Percentiles rank a stretch among this genome's conserved stretches.
phyloP scores from a whole-genome alignment of 345 rosid species.

The Aurinia saxatilis region DNA sequence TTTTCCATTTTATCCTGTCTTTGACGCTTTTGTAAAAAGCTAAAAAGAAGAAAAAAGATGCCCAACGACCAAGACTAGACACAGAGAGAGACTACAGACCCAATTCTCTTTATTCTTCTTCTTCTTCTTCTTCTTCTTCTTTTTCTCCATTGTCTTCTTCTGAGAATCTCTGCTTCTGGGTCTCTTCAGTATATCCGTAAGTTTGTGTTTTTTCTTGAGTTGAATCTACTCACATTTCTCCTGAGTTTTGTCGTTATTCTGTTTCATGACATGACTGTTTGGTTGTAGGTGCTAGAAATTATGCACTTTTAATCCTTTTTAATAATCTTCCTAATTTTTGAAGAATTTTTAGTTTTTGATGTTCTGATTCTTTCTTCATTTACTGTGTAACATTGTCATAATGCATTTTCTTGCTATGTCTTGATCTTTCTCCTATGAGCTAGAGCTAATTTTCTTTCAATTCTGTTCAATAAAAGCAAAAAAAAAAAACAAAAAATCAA shows the following conservation, averaged over 20 bases:
- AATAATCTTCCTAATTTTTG: background rate
- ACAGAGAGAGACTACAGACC: conserved; percentile 8
- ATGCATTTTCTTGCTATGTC: background rate
- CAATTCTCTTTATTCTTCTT: conserved; percentile 21
- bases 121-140: conserved; percentile 12
- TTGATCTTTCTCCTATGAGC: background rate
- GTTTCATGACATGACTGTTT: conserved; percentile 16
- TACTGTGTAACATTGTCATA: background rate
- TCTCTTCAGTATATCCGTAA: conserved; percentile 17
- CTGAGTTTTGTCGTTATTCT: conserved; percentile 24
- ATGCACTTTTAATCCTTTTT: background rate
- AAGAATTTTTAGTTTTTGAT: background rate
- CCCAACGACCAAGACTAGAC: conserved; percentile 24
- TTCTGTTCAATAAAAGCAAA: background rate
- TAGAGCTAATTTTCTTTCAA: background rate
- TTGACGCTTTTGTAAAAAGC: conserved; percentile 34
- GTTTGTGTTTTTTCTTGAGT: background rate
- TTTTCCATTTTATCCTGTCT: conserved; percentile 19
- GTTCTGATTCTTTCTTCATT: background rate
- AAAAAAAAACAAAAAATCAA: too few species aligned
- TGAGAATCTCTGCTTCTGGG: conserved; percentile 14
- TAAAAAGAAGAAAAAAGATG: conserved; percentile 17
- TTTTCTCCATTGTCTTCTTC: background rate
- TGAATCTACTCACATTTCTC: conserved; percentile 20
- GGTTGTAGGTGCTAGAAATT: background rate